phyloP scores from a whole-genome alignment of 2,329 filamentous ascomycete genomes.

The Salinomyces thailandicus region DNA sequence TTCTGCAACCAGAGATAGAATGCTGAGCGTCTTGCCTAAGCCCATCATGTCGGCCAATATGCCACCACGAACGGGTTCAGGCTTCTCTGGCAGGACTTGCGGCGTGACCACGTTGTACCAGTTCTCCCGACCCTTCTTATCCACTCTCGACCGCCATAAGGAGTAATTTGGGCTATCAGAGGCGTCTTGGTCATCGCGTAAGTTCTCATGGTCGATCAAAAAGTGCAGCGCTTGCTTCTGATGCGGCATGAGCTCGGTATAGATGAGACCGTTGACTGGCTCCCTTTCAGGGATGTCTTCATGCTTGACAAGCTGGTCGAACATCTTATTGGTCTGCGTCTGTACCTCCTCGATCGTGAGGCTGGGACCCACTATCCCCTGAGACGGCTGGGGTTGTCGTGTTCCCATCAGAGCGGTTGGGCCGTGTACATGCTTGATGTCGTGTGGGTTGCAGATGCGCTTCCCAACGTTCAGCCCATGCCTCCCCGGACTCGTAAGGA shows the following conservation, averaged over 20 bases:
- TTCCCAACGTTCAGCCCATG: conserved; percentile 44
- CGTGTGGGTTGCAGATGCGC: conserved; percentile 68
- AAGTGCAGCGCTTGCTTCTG: conserved; percentile 87
- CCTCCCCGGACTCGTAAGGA: conserved; percentile 47
- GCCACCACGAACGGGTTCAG: conserved; percentile 31
- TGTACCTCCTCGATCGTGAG: conserved; percentile 79
- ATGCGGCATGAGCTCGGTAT: conserved; percentile 61
- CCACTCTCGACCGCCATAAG: conserved; percentile 60
- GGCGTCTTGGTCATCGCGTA: conserved; percentile 48
- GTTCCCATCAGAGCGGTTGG: not conserved
- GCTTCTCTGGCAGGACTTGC: conserved; percentile 35
- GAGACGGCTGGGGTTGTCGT: conserved; percentile 7
- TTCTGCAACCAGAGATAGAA: conserved; percentile 64
- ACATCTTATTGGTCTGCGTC: conserved; percentile 73
- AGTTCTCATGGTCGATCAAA: conserved; percentile 66
- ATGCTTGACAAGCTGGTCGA: conserved; percentile 65
- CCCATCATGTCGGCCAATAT: conserved; percentile 44
- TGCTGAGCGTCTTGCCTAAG: conserved; percentile 54
- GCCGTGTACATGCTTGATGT: conserved; percentile 25
- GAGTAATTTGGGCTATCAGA: conserved; percentile 48
- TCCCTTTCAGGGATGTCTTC: conserved; percentile 69
- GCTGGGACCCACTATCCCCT: conserved; percentile 28
- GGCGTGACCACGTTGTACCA: conserved; percentile 85
- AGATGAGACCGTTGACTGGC: conserved; percentile 51
- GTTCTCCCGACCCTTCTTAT: conserved; percentile 46